Base-by-base conservation (phyloP, 2,329 filamentous ascomycete genomes). In the Blumeriella jaapii region DNA sequence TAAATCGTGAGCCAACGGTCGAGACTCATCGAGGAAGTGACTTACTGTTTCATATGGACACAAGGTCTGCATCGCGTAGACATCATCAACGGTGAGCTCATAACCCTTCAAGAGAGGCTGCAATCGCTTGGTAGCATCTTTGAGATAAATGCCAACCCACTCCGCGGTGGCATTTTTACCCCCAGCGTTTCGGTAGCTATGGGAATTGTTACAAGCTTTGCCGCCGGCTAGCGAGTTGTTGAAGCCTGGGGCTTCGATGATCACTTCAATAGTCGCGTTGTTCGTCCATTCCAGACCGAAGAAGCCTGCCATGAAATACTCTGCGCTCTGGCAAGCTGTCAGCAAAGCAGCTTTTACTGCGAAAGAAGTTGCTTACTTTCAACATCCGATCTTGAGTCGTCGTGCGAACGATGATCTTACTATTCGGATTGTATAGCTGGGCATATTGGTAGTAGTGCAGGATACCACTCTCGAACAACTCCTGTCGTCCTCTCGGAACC, bases 321-420 rank as follows among this genome's bases (percentile, higher is more conserved):
- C 80, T 3, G 80, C 80, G 27, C 47, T 24, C 52, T 55, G 18
- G 4, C 19, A 18, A n/a, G 9, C 5, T 18, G 29, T 47, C 18
- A 44, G 16, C 23, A 16, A 10, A 15, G 7, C 16, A 26, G 11
- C 27, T 22, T 15, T 15, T 10, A 11, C 10, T 19, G 8, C 6
- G 25, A 31, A 28, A 11, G 15, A 18, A 70, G 3, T 11, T 13
- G n/a, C 44, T 23, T 19, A 53, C 52, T 54, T 85, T 77, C 14
- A 80, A 62, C 81, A 86, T 86, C 15, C 82, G 73, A 52, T 82
- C 74, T 54, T 86, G 78, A 1, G 80, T 82, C 1, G 80, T 84
- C 1, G 79, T 83, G 17, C 81, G 68, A 11, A 74, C 78, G 38
- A 85, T 71, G 40, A 86, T 74, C 59, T 82, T 85, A 57, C 67